Evolutionary conservation across 1,284 basidiomycete genomes (phyloP).

Genomic region (Pseudozyma flocculosa): DNA sequence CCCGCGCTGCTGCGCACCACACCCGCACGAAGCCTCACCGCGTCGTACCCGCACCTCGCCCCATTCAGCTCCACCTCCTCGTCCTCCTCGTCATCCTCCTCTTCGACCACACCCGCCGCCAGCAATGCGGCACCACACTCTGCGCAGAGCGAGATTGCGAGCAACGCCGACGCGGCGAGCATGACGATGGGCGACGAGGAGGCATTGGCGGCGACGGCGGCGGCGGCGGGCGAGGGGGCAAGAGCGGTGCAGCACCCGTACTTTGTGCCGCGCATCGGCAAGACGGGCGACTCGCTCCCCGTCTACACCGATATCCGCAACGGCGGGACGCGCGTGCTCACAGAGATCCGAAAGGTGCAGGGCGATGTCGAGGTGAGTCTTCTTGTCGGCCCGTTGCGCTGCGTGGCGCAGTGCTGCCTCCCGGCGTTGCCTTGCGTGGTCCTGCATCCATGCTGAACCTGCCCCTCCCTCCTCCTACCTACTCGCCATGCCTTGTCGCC

Average conservation of each 20-base stretch:
- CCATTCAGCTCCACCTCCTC: conserved; percentile 7
- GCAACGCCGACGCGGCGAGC: no score
- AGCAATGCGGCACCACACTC: no score
- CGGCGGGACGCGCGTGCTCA: conserved; percentile 32
- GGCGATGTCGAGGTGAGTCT: conserved; percentile 23
- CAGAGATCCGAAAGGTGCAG: conserved; percentile 41
- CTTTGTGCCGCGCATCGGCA: conserved; percentile 44
- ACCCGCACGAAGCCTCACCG: conserved; percentile 7
- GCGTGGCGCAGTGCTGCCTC: no score
- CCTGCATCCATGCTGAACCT: no score
- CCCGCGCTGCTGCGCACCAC: background rate
- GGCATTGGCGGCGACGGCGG: no score
- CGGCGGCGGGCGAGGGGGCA: background rate
- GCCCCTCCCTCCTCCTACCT: no score
- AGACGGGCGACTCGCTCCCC: conserved; percentile 26
- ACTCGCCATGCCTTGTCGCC: no score
- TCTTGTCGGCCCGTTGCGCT: background rate
- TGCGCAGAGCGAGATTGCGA: no score
- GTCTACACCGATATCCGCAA: conserved; percentile 43
- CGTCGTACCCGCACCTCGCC: conserved; percentile 4
- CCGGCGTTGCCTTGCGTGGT: no score
- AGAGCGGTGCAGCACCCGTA: conserved; percentile 26
- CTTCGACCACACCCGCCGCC: no score
- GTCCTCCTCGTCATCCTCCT: conserved; percentile 1
- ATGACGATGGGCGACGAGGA: no score